Evolutionary conservation across 2,329 filamentous ascomycete genomes (phyloP), one percentile per base, ranked within the genome.

Genomic region (Orbilia brochopaga): DNA sequence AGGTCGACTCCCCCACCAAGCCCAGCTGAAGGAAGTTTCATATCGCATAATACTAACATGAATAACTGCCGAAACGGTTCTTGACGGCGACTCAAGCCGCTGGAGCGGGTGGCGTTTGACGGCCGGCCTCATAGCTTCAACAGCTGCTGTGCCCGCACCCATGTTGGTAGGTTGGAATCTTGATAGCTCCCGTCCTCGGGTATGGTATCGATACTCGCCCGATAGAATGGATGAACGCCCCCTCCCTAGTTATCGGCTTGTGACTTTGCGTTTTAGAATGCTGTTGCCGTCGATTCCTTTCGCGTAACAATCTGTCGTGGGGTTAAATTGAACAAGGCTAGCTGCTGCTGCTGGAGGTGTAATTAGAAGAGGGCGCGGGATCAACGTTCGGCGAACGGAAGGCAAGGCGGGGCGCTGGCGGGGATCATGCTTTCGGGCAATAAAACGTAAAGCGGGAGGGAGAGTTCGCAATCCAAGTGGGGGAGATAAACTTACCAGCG

Each of bases 81-180:
- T 84, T 1, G 87, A 88, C 0, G 89, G 89, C 69, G 88, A 87
- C 1, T 83, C 77, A 19, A 90, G 80, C 42, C 87, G 83, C 79
- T 91, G 89, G 2, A 90, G 82, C 48, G 84, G 85, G 80, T 91
- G 88, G 44, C 66, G 46, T 15, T 59, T 37, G 19, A 64, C 55
- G 23, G 64, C 23, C 30, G 59, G 59, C 32, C n/a, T 35, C 59
- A 64, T 70, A 13, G 44, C 46, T 10, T 51, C 58, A 53, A 55
- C 27, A 8, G 27, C 27, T 32, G 27, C 27, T 8, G 8, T 32
- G 27, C 8, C 27, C 4, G 8, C 4, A 42, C 15, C 4, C 3
- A 42, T 42, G 13, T 6, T 17, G 37, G n/a, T 42, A 37, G 32
- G 13, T 37, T 13, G 13, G 13, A 4, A 13, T 4, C 13, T 42